Base-by-base conservation (phyloP, 805 yeast species). In the Metschnikowia orientalis region DNA sequence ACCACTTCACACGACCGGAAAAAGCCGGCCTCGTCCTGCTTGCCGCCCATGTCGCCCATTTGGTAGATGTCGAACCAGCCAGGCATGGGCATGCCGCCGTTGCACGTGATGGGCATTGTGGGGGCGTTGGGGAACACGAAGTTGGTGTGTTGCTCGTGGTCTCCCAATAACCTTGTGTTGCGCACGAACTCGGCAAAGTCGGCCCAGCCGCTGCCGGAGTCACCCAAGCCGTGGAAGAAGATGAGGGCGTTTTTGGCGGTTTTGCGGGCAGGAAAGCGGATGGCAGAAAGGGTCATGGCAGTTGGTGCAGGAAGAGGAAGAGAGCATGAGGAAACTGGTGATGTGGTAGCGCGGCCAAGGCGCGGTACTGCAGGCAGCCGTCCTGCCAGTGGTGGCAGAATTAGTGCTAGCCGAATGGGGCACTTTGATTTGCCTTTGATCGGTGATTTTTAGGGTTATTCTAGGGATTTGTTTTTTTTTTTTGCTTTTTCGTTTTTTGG, bases 61-160 rank as follows among this genome's bases (percentile, higher is more conserved):
- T 67, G 73, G 30, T 53, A 61, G 25, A 89, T 73, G 50, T 87
- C 94, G 52, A 86, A 90, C 98, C 98, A 92, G 2, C 79, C 79
- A 0, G 95, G 83, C 80, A 81, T 80, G 1, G 50, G 44, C 48
- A 61, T 56, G 2, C 92, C 94, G 14, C 75, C 76, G 46, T 79
- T 81, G 34, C 69, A 74, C 1, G 88, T 72, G 33, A 89, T 71
- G 7, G 87, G 87, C 23, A 73, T 67, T 1, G 49, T 49, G 5
- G 96, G 96, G 0, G 98, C 97, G 53, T 81, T 79, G 4, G 98
- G 98, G 48, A 92, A 85, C n/a, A 89, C 71, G 48, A 82, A 88
- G 45, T 79, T 80, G 44, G 61, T 58, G n/a, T n/a, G n/a, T 13
- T 53, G 40, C 3, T 59, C 61, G 73, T 70, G 46, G 71, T 77